phyloP scores from a whole-genome alignment of 2,329 filamentous ascomycete genomes.

The Hypoxylon sp. region DNA sequence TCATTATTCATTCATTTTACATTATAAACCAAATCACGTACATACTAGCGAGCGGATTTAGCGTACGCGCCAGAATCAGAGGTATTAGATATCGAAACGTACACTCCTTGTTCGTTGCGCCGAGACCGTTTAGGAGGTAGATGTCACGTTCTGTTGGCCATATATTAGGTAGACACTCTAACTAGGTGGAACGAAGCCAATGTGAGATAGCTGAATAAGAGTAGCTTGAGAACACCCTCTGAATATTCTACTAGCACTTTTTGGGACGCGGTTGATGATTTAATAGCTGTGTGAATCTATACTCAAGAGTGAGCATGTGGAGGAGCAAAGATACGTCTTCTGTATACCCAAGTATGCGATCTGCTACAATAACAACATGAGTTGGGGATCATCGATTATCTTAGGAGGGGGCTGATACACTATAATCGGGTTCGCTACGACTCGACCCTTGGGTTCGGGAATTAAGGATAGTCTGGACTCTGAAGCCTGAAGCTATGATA shows the following conservation, averaged over 20 bases:
- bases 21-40: not conserved
- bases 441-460: not conserved
- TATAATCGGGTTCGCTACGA: not conserved
- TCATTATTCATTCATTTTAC: not conserved
- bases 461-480: not conserved
- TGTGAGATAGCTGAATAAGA: not conserved
- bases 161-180: not conserved
- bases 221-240: not conserved
- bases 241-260: too few species aligned
- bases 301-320: too few species aligned
- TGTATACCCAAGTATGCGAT: too few species aligned
- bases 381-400: too few species aligned
- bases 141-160: not conserved
- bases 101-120: not conserved
- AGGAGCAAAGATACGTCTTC: too few species aligned
- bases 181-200: not conserved
- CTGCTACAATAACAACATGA: too few species aligned
- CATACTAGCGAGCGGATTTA: not conserved
- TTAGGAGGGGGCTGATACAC: too few species aligned
- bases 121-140: not conserved
- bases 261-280: too few species aligned
- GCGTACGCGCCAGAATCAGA: not conserved
- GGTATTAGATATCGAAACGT: not conserved
- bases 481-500: not conserved
- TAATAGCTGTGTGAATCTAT: too few species aligned